Base-by-base conservation (phyloP, 495 filamentous ascomycete genomes). In the Penicillium fimorum region DNA sequence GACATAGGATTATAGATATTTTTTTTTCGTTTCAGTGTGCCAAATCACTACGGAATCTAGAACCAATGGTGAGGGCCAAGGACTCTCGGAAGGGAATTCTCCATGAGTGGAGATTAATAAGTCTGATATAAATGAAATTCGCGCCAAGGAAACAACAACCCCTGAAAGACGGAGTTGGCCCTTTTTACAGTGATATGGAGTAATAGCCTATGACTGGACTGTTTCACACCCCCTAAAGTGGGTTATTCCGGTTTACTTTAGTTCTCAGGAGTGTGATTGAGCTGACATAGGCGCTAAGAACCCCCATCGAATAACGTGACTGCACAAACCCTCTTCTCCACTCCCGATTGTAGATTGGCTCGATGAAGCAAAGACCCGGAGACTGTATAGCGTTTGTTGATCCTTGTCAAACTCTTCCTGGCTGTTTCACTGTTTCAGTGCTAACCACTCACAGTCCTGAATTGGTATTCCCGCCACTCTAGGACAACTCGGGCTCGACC, bases 91-190 rank as follows among this genome's bases (percentile, higher is more conserved):
- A 20, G 37, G 52, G 30, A 30, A 51, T 55, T 11, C 37, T 50
- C 49, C 45, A 51, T 22, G 20, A 20, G 48, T 27, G 54, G 50
- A 58, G 55, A 49, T 50, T 40, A 33, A 38, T 22, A 22, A 22
- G 62, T 58, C 55, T 64, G 55, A 56, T 52, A 61, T 64, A 58
- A 42, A 64, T 64, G 61, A 61, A 58, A 27, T 42, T 22, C 22
- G 2, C 22, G 43, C 60, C 60, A 59, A 59, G 60, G 15, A 24
- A 47, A 17, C 41, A 47, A 17, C 41, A 27, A 9, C 32, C 32
- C 40, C 24, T 43, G 44, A 17, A 22, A 43, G 25, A 33, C 38
- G 15, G 42, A 45, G 35, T 43, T 46, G 38, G 30, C 42, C 7
- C 27, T 42, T 46, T 43, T 46, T 43, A 24, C 29, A 30, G 29